phyloP scores from a whole-genome alignment of 108 stramenopile species.

The Discostella pseudostelligera region DNA sequence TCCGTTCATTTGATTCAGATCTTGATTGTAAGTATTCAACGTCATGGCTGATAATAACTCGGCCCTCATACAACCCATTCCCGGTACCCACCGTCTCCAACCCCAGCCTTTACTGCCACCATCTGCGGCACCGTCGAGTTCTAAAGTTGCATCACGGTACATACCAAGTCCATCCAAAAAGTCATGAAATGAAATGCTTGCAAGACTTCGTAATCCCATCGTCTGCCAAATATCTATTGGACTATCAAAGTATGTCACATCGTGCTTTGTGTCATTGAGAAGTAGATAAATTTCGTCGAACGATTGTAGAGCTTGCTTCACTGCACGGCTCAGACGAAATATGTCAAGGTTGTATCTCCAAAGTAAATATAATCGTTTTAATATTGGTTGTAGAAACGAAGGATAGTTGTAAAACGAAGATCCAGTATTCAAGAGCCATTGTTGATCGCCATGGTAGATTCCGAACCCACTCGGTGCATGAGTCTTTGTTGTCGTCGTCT shows the following conservation, averaged over 20 bases:
- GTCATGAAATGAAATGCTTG: constrained; percentile 52
- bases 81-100: constrained; percentile 37
- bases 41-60: constrained; percentile 67
- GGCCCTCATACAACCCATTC: constrained; percentile 53
- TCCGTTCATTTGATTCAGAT: constrained; percentile 63
- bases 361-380: constrained; percentile 17
- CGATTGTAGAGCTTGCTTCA: constrained; percentile 40
- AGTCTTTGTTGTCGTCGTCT: constrained; percentile 12
- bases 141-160: constrained; percentile 24
- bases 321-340: constrained; percentile 34
- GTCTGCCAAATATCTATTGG: constrained; percentile 70
- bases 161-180: constrained; percentile 58
- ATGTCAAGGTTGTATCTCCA: constrained; percentile 45
- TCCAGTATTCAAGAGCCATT: constrained; percentile 21
- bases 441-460: constrained; percentile 45
- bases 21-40: constrained; percentile 74
- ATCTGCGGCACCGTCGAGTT: not conserved
- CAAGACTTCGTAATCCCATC: constrained; percentile 43
- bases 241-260: constrained; percentile 59
- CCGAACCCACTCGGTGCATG: constrained; percentile 36
- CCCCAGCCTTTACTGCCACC: constrained; percentile 5
- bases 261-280: constrained; percentile 39
- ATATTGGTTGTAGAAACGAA: constrained; percentile 9
- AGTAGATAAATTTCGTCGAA: constrained; percentile 49
- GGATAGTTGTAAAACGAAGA: constrained; percentile 16